These are phyloP conservation scores for Closterium sp. DNA, from an alignment of 139 green algal species.

Conservation along the genomic window DNA sequence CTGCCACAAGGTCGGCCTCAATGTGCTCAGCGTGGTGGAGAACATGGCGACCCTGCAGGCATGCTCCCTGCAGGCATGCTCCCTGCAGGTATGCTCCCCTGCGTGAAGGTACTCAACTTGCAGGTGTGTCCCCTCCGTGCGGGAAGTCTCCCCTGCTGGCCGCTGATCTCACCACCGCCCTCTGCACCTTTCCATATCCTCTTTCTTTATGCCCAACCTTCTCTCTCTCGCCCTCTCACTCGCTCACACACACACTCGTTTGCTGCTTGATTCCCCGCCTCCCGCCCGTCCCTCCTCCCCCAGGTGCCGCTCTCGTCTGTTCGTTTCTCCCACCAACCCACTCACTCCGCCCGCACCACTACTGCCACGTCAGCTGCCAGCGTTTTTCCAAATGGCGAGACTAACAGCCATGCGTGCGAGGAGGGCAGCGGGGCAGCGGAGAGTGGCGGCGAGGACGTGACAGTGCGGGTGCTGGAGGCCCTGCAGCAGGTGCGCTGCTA, in stretches of 20 bases:
- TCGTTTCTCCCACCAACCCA: not conserved
- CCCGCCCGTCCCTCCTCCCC: not conserved
- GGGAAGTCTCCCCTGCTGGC: too few relatives aligned
- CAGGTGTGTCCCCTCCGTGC: too few relatives aligned
- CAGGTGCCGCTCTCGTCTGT: constrained; percentile 48
- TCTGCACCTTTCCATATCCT: too few relatives aligned
- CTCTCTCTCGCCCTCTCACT: too few relatives aligned
- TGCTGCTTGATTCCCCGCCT: too few relatives aligned
- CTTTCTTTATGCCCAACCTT: too few relatives aligned
- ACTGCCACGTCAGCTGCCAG: not conserved
- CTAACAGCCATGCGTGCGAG: not conserved
- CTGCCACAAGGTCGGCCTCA: constrained; percentile 87
- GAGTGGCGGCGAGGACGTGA: constrained; percentile 2
- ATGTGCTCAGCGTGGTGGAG: constrained; percentile 78
- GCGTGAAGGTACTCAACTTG: too few relatives aligned
- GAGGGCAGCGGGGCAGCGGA: not conserved
- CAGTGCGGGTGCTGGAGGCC: not conserved
- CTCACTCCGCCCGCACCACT: not conserved
- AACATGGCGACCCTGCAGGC: constrained; percentile 54
- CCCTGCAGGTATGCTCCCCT: too few relatives aligned
- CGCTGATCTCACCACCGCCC: too few relatives aligned
- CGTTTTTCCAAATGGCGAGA: not conserved
- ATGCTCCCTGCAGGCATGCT: constrained; percentile 20
- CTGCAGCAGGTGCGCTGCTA: not conserved
- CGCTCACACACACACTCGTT: too few relatives aligned